These are phyloP conservation scores for Ananas comosus DNA, from an alignment of 176 grass and related monocot species.

Conservation along the genomic window DNA sequence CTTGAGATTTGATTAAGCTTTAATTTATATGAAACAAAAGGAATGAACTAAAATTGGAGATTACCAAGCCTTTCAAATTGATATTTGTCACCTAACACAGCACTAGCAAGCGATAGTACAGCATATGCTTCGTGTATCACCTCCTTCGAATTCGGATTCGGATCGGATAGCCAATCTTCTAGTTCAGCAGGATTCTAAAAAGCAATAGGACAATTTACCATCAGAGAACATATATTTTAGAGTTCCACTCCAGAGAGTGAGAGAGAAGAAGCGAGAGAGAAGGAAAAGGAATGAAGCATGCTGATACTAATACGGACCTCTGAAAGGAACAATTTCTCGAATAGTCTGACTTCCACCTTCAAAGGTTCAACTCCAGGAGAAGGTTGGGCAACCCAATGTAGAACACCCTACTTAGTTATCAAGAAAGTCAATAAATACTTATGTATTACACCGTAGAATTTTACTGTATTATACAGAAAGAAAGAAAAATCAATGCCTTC, in stretches of 20 bases:
- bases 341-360: slow-evolving; percentile 82
- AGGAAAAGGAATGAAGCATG: neutral
- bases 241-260: too few species aligned
- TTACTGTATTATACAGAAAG: neutral
- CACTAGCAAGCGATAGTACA: slow-evolving; percentile 40
- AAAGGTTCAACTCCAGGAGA: slow-evolving; percentile 72
- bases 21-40: neutral
- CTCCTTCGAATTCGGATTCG: slow-evolving; percentile 82
- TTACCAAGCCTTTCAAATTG: slow-evolving; percentile 96
- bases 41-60: slow-evolving; percentile 2
- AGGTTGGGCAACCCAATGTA: slow-evolving; percentile 90
- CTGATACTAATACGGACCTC: slow-evolving; percentile 37
- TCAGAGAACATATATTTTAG: neutral
- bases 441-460: neutral
- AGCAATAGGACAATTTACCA: neutral
- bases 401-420: slow-evolving; percentile 55
- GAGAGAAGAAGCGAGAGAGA: too few species aligned
- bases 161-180: slow-evolving; percentile 77
- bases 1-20: neutral
- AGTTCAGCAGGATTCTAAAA: slow-evolving; percentile 74
- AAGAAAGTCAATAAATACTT: neutral
- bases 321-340: slow-evolving; percentile 73
- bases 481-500: slow-evolving; percentile 37
- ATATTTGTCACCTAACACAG: slow-evolving; percentile 61
- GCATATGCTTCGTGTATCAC: slow-evolving; percentile 72